These are phyloP conservation scores for Arbutus unedo DNA, from an alignment of 148 eudicot genomes.

Conservation along the genomic window DNA sequence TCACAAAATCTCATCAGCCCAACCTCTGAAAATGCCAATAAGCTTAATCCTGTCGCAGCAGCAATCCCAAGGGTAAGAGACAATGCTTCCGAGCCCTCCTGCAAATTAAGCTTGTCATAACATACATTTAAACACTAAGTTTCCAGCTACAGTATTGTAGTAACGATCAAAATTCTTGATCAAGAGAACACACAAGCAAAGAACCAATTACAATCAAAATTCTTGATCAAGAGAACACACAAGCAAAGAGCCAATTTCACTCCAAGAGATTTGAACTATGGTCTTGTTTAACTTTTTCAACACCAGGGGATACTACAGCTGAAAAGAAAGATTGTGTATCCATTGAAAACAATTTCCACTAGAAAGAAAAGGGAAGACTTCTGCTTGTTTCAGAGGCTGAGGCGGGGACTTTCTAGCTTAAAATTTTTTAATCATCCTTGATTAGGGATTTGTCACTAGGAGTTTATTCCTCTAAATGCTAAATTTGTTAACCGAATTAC, in stretches of 20 bases:
- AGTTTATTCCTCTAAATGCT: slow-evolving; percentile 2
- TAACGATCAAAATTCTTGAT: no score
- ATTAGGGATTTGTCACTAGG: background rate
- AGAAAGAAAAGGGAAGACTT: background rate
- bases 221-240: no score
- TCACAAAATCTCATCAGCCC: slow-evolving; percentile 2
- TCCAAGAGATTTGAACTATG: background rate
- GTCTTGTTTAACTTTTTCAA: background rate
- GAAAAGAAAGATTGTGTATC: background rate
- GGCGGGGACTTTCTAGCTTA: background rate
- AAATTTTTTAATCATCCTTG: background rate
- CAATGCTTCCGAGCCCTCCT: slow-evolving; percentile 61
- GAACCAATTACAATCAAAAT: background rate
- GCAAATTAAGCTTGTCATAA: slow-evolving; percentile 24
- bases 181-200: background rate
- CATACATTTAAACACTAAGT: no score
- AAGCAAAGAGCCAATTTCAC: background rate
- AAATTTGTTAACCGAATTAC: background rate
- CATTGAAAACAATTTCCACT: background rate
- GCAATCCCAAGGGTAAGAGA: slow-evolving; percentile 57
- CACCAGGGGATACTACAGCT: background rate
- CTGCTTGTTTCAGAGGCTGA: background rate
- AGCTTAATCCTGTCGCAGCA: slow-evolving; percentile 78
- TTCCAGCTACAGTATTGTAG: no score
- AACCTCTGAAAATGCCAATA: slow-evolving; percentile 76